Base-by-base conservation (phyloP, 1,284 basidiomycete genomes). In the Papiliotrema flavescens region DNA sequence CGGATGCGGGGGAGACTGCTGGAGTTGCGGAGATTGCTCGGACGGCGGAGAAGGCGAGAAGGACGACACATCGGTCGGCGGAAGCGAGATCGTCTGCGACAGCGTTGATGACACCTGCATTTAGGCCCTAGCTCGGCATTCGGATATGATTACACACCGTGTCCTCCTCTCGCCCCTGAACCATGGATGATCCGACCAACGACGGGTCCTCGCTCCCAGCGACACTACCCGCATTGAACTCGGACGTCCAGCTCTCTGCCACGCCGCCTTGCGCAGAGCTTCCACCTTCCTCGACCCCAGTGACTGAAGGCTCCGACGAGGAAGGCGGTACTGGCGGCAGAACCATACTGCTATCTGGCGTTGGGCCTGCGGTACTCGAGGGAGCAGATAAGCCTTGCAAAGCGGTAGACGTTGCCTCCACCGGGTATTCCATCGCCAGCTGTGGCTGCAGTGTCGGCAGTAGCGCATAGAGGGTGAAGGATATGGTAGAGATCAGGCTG, bases 381-480 rank as follows among this genome's bases (percentile, higher is more conserved):
- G 39, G 44, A 2, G 39, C 45, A 14, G 54, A 54, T 8, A 65
- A 44, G 9, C 53, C 58, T 49, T 70, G 70, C 11, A 77, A 55
- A 5, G 70, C 69, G 35, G 70, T 69, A 44, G 63, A 64, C 1
- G 66, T 72, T 1, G 45, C 23, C 59, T 77, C 74, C 26, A 76
- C 70, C 15, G 71, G 65, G 53, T 73, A 73, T 2, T 62, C 64
- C 1, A 60, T 62, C 37, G 67, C 61, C 4, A 77, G 58, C 46
- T 74, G 71, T 1, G 69, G 67, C 26, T 68, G 65, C 23, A 77
- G 61, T 0, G 73, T 76, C 13, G 75, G 75, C 2, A 77, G 57
- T 11, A 77, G 66, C 13, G 74, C 74, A 47, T 77, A 77, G 40
- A 77, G 65, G 2, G 75, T 77, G 59, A 73, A 74, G 19, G 70